phyloP scores from a whole-genome alignment of 768 basidiomycete genomes.

The Termitomyces sp. region DNA sequence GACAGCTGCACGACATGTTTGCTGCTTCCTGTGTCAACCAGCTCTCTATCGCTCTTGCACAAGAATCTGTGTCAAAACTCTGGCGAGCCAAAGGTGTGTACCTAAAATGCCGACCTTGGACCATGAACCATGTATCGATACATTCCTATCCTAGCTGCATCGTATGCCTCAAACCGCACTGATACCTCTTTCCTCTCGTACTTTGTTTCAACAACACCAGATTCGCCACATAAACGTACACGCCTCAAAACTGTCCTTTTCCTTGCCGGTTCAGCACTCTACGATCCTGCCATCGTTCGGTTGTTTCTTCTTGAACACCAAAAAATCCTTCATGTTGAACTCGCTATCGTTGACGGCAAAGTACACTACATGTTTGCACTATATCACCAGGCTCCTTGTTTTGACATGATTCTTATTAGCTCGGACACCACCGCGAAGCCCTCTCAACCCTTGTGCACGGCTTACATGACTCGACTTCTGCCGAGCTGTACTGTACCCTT shows the following conservation, averaged over 20 bases:
- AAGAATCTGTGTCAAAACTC: constrained; percentile 50
- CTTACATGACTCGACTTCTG: constrained; percentile 68
- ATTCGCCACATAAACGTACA: constrained; percentile 64
- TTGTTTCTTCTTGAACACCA: constrained; percentile 38
- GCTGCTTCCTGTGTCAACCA: constrained; percentile 49
- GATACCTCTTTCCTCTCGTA: constrained; percentile 59
- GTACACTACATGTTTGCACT: constrained; percentile 29
- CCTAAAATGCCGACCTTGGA: neutral
- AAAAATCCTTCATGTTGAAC: constrained; percentile 60
- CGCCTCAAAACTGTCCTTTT: constrained; percentile 76
- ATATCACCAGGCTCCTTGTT: neutral
- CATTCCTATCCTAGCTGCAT: constrained; percentile 28
- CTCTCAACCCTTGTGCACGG: constrained; percentile 63
- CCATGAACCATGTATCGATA: neutral
- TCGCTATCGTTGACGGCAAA: constrained; percentile 76
- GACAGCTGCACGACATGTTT: constrained; percentile 62
- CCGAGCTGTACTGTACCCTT: constrained; percentile 82
- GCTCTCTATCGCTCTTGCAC: constrained; percentile 40
- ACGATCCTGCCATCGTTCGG: constrained; percentile 47
- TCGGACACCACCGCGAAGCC: constrained; percentile 54
- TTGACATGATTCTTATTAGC: constrained; percentile 17
- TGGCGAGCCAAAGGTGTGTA: constrained; percentile 62
- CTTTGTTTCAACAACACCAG: constrained; percentile 78
- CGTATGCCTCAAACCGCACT: constrained; percentile 25
- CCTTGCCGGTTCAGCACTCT: constrained; percentile 69